A percentile compares a stretch with the other conserved stretches of the same genome.
Conservation (phyloP, 306 rosid species). For the Cercis canadensis region DNA sequence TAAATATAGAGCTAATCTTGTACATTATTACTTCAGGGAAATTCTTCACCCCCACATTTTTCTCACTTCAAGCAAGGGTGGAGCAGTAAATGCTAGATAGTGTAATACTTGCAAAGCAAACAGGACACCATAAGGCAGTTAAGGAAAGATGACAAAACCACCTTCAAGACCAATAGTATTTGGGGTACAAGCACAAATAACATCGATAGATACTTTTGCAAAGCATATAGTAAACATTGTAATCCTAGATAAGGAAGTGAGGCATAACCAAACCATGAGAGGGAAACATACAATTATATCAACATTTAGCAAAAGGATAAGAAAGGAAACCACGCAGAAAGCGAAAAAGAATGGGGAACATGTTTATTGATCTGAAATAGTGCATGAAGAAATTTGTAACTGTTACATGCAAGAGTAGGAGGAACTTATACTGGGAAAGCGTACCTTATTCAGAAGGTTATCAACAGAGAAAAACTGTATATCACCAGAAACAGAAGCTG, state of each 20-base stretch:
- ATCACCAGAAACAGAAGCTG: conserved; percentile 54
- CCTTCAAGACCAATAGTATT: background rate
- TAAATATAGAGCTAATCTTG: background rate
- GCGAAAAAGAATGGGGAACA: background rate
- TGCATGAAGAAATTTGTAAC: background rate
- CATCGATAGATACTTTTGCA: background rate
- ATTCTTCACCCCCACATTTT: background rate
- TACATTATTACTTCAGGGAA: background rate
- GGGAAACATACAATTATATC: background rate
- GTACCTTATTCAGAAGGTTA: conserved; percentile 61
- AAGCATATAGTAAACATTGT: background rate
- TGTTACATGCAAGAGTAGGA: background rate
- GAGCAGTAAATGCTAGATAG: background rate
- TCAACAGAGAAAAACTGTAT: conserved; percentile 58
- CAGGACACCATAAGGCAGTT: background rate
- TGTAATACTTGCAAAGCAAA: background rate
- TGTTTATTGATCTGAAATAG: conserved; percentile 5
- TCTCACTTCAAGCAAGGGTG: background rate
- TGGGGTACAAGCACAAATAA: conserved; percentile 3
- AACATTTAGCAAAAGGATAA: conserved; percentile 13
- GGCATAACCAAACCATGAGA: background rate
- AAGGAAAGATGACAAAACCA: background rate
- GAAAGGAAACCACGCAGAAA: background rate
- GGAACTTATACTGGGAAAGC: background rate
- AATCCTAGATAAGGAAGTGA: background rate